Base-by-base conservation (phyloP, 768 basidiomycete genomes). In the Heimioporus sp. region DNA sequence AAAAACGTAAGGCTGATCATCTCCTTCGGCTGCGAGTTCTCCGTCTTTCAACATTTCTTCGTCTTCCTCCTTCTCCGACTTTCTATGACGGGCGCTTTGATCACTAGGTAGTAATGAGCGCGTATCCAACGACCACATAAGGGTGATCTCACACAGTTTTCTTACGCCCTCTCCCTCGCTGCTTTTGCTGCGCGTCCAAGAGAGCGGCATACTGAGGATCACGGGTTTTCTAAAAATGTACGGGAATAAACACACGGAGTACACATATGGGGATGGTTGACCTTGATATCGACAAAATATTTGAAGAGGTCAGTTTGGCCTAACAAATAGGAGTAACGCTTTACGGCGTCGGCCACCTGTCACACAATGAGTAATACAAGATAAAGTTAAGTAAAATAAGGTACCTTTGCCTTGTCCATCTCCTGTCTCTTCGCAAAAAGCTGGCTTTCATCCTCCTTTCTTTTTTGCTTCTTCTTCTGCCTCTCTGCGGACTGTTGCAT, bases 221-320 rank as follows among this genome's bases (percentile, higher is more conserved):
- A 17, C 92, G 86, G 38, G 90, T 83, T 73, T 83, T 82, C 90
- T 95, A 66, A 16, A 61, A 8, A 31, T 20, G 36, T 52, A 49
- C 43, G 11, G 4, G 34, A 21, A 43, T 54, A 19, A 54, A 40
- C 8, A 38, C 12, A 17, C n/a, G 40, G n/a, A 24, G 12, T 13
- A 13, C 6, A 17, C 10, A 28, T 5, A 19, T 10, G 34, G 32
- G 17, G 15, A 46, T 5, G 39, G 56, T 76, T 24, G 19, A 90
- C 92, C 81, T 97, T 97, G 71, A 98, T 87, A 67, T 98, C 93
- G 8, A 98, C 91, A 65, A 98, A 98, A 69, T 98, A 96, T 61
- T 93, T 92, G 78, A 99, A 99, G 17, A 98, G 78, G 58, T 98
- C 97, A 0, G 96, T 98, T 68, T 99, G 95, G 9, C 97, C 97